Evolutionary conservation across 2,329 filamentous ascomycete genomes (phyloP), one percentile per base, ranked within the genome.

Genomic region (Epichloe hybrida): DNA sequence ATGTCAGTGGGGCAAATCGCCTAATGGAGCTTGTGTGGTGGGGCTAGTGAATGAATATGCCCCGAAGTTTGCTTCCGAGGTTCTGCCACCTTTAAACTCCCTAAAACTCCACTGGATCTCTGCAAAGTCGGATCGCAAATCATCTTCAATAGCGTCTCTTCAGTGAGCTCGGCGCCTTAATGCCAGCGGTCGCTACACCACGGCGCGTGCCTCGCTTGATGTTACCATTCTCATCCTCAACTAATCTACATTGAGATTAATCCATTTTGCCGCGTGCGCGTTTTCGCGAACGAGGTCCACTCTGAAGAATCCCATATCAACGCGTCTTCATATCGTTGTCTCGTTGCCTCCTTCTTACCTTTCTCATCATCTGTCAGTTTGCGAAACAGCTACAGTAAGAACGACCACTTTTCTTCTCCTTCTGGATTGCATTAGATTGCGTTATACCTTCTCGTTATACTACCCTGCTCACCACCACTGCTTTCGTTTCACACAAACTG

Each of bases 81-180:
- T 53, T 55, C 49, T 50, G 44, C 55, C 55, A 54, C 49, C 47
- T 27, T 38, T n/a, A 41, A 53, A 50, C 42, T 38, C 48, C 41
- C 43, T 38, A 37, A 47, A 54, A 52, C 50, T 55, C 51, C 53
- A 52, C 53, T 51, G 27, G 17, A 49, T 48, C 50, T 50, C 47
- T 40, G 47, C 51, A 17, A 46, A 41, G 15, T 35, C 38, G 38
- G 36, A 49, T 51, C 41, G 37, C 48, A 31, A 51, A 38, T 23
- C 48, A 48, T 44, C 52, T 38, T 31, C 46, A 52, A 50, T 46
- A 50, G 46, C 52, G 15, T 46, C 41, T 37, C 48, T 46, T 49
- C 36, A 53, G 46, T 36, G 49, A 51, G 47, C 46, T 43, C 50
- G 48, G 43, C 46, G 21, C 46, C 39, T 15, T 40, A 20, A 47